Base-by-base conservation (phyloP, 2,329 filamentous ascomycete genomes). In the Huntiella savannae region DNA sequence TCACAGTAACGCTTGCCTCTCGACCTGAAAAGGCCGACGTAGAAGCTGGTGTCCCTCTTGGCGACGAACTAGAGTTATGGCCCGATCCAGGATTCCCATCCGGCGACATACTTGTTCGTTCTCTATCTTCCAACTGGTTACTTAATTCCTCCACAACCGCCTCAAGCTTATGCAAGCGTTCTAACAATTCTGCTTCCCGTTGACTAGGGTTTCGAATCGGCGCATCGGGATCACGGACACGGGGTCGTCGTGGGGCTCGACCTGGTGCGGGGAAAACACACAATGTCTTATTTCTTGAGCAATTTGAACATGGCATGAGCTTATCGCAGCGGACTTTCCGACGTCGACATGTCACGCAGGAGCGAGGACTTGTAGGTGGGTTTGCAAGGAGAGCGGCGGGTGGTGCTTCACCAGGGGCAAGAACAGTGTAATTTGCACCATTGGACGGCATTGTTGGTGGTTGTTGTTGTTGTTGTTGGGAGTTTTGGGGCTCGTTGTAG, bases 271-370 rank as follows among this genome's bases (percentile, higher is more conserved):
- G 81, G 56, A 82, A 86, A 42, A 83, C 64, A 59, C 81, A 86
- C 53, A 79, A 72, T 49, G 80, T 80, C 54, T 77, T 65, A 36
- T 77, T 78, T 52, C 78, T 73, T 37, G 72, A 71, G 58, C 81
- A 86, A 58, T 86, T 85, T 54, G 75, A 75, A 59, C 81, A 86
- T 12, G 80, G 78, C 65, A 82, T 75, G 55, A 73, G 69, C 63
- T 85, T 85, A 63, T 86, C 79, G 66, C 81, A 86, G 55, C 79
- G 79, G 46, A 86, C 81, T 59, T 82, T 80, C 51, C 77, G 65
- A 39, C 67, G 63, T 8, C 67, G 62, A 51, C 67, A 70, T 35
- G 65, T 69, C 13, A 70, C 65, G 53, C 67, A 69, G 51, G 66
- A 69, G 50, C 67, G 60, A 28, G 67, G 67, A 51, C 69, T 69